Evolutionary conservation across 1,139 yeast species (phyloP).

Genomic region (Scheffersomyces cryptocercus): DNA sequence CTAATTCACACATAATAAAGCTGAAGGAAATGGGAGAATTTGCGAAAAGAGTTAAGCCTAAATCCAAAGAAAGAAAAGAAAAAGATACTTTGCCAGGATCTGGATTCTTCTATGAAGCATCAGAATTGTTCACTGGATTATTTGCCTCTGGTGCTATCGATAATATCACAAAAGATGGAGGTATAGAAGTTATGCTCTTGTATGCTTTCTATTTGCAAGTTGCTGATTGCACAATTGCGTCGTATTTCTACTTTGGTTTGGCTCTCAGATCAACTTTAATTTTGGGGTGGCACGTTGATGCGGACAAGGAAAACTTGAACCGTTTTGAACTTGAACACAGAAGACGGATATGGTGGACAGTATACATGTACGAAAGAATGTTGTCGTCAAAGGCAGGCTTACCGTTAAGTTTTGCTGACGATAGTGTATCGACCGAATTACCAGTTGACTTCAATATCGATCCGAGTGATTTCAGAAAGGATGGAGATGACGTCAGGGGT

Average conservation of each 20-base stretch:
- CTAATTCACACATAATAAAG: slow-evolving; percentile 38
- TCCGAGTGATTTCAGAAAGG: slow-evolving; percentile 50
- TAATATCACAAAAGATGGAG: slow-evolving; percentile 75
- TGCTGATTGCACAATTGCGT: slow-evolving; percentile 81
- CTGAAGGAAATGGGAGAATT: slow-evolving; percentile 38
- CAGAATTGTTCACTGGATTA: slow-evolving; percentile 70
- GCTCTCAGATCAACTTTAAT: slow-evolving; percentile 75
- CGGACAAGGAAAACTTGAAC: slow-evolving; percentile 63
- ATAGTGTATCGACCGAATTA: slow-evolving; percentile 72
- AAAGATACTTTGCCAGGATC: slow-evolving; percentile 66
- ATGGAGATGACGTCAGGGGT: slow-evolving; percentile 50
- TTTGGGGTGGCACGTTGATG: slow-evolving; percentile 83
- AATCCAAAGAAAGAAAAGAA: slow-evolving; percentile 9
- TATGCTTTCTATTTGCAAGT: slow-evolving; percentile 84
- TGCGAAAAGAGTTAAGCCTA: slow-evolving; percentile 13
- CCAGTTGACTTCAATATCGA: slow-evolving; percentile 73
- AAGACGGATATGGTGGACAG: slow-evolving; percentile 89
- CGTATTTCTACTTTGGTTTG: slow-evolving; percentile 77
- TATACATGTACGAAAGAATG: slow-evolving; percentile 86
- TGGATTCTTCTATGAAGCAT: slow-evolving; percentile 73
- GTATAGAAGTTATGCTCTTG: slow-evolving; percentile 74
- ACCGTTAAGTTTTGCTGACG: slow-evolving; percentile 77
- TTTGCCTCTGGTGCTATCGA: slow-evolving; percentile 81
- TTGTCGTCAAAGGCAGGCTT: slow-evolving; percentile 82
- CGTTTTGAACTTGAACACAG: slow-evolving; percentile 77